Conservation (phyloP, 2,329 filamentous ascomycete genomes). For the Lasiodiplodia theobromae region DNA sequence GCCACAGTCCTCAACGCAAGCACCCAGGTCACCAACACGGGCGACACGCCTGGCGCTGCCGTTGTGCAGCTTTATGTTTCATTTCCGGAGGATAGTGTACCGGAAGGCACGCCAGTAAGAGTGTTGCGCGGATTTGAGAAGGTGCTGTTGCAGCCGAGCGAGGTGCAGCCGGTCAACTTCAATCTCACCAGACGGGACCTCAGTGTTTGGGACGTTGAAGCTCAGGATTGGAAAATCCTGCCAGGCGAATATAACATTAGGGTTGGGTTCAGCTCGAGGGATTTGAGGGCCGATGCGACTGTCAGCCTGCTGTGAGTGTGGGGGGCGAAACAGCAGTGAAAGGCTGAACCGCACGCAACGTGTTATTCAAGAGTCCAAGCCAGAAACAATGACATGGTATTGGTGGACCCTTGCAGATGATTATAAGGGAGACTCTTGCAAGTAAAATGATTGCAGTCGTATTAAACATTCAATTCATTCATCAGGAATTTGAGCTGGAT, state of each 20-base stretch:
- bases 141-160: conserved; percentile 51
- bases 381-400: too few species aligned
- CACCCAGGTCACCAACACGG: conserved; percentile 60
- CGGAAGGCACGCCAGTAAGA: conserved; percentile 55
- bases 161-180: conserved; percentile 53
- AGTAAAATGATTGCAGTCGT: too few species aligned
- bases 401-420: too few species aligned
- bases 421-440: too few species aligned
- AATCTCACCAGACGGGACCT: conserved; percentile 57
- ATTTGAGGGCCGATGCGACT: neutral
- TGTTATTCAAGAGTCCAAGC: too few species aligned
- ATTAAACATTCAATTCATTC: too few species aligned
- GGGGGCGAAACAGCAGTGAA: too few species aligned
- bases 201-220: conserved; percentile 56
- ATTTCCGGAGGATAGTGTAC: conserved; percentile 43
- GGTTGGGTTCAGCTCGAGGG: conserved; percentile 40
- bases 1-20: conserved; percentile 53
- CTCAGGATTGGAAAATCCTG: conserved; percentile 53
- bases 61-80: conserved; percentile 65
- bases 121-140: conserved; percentile 59
- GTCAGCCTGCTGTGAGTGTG: neutral
- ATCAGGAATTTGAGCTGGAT: too few species aligned
- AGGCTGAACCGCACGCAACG: too few species aligned
- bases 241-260: conserved; percentile 33
- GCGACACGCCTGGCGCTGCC: conserved; percentile 55